Evolutionary conservation across 2,329 filamentous ascomycete species (phyloP).

Genomic region (Albophoma yamanashiensis): DNA sequence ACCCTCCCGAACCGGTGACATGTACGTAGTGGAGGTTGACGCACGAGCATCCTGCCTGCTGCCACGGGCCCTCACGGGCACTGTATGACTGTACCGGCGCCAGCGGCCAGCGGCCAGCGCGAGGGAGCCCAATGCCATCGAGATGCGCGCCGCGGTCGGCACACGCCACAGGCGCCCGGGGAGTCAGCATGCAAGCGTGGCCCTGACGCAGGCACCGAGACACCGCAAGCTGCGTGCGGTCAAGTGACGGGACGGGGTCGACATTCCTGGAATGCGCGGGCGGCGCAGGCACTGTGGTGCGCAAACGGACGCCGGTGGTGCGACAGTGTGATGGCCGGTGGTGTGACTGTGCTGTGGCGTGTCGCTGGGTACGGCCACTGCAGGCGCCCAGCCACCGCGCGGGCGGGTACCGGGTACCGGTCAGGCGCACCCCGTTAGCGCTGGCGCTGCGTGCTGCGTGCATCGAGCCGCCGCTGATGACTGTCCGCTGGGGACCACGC

Average conservation of each 20-base stretch:
- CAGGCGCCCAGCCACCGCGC: neutral
- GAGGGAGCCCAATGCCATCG: neutral
- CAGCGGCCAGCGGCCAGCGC: neutral
- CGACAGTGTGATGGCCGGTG: neutral
- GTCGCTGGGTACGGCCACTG: neutral
- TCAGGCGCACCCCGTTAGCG: neutral
- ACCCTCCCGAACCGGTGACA: neutral
- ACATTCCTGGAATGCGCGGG: neutral
- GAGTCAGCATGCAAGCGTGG: neutral
- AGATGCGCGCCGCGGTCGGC: too few species aligned
- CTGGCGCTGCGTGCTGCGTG: neutral
- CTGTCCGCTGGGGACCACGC: neutral
- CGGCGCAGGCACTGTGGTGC: neutral
- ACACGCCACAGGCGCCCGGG: neutral
- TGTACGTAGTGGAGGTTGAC: too few species aligned
- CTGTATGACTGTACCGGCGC: neutral
- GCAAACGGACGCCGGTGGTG: neutral
- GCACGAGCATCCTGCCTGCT: too few species aligned
- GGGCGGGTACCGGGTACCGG: neutral
- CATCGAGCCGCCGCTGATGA: neutral
- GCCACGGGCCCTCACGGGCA: too few species aligned
- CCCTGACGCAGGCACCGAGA: neutral
- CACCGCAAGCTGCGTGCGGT: neutral
- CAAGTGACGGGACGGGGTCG: conserved; percentile 1
- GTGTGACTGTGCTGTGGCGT: neutral